Percentiles rank a stretch among this genome's conserved stretches.
These are phyloP conservation scores for Ochetophila trinervis DNA, from an alignment of 306 rosid species.

Conservation along the genomic window DNA sequence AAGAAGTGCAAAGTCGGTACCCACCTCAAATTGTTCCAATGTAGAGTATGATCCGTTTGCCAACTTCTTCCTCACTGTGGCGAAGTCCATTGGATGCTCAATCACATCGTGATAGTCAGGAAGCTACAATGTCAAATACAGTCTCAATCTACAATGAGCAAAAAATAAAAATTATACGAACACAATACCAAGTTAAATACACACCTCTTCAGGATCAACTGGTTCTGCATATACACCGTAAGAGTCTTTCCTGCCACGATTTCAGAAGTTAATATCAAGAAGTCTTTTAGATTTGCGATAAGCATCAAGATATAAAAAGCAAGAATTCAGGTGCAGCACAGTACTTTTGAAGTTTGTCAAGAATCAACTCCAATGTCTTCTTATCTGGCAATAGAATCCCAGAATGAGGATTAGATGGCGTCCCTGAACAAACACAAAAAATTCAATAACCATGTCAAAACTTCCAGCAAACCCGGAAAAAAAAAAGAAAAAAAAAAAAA, in stretches of 20 bases:
- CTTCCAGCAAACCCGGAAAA: background rate
- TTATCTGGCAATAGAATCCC: constrained; percentile 78
- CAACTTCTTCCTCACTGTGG: constrained; percentile 84
- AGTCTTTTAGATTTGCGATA: background rate
- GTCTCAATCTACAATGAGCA: constrained; percentile 18
- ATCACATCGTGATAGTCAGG: constrained; percentile 94
- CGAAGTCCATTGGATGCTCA: constrained; percentile 93
- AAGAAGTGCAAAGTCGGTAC: constrained; percentile 23
- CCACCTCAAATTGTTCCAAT: constrained; percentile 87
- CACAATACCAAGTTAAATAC: constrained; percentile 2
- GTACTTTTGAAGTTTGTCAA: constrained; percentile 96
- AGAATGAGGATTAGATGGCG: constrained; percentile 51
- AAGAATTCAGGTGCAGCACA: constrained; percentile 13
- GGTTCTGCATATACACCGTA: constrained; percentile 97
- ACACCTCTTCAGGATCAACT: constrained; percentile 97
- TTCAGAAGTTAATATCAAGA: constrained; percentile 25
- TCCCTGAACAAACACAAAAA: constrained; percentile 46
- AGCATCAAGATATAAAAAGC: constrained; percentile 6
- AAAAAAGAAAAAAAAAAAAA: background rate
- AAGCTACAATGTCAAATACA: constrained; percentile 56
- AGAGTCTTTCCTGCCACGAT: constrained; percentile 87
- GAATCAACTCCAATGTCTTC: constrained; percentile 83
- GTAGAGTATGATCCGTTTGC: constrained; percentile 70
- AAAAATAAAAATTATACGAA: constrained; percentile 15
- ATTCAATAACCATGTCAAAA: constrained; percentile 22